Evolutionary conservation across 768 basidiomycete genomes (phyloP).

Genomic region (Tylopilus rubrobrunneus): DNA sequence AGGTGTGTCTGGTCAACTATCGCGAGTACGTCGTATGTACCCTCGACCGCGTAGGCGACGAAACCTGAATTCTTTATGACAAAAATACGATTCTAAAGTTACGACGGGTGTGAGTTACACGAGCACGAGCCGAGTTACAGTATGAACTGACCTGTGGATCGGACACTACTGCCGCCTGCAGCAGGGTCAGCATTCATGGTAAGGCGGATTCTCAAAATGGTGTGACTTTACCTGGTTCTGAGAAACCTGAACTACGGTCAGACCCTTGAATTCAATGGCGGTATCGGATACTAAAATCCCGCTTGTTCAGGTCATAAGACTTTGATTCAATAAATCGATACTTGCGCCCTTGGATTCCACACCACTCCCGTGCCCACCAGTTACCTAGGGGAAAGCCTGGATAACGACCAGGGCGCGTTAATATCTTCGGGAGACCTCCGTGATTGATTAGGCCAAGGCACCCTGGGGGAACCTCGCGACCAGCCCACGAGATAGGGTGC

Average conservation of each 20-base stretch:
- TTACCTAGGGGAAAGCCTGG: slow-evolving; percentile 72
- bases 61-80: slow-evolving; percentile 78
- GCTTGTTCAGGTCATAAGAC: not conserved
- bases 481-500: slow-evolving; percentile 65
- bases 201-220: not conserved
- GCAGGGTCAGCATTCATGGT: not conserved
- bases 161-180: slow-evolving; percentile 62
- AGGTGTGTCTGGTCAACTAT: slow-evolving; percentile 86
- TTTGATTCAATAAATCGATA: slow-evolving; percentile 5
- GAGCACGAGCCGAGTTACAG: not conserved
- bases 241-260: slow-evolving; percentile 83
- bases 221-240: slow-evolving; percentile 58
- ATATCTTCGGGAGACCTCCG: slow-evolving; percentile 75
- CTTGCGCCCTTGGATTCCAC: slow-evolving; percentile 65
- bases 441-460: slow-evolving; percentile 73
- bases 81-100: slow-evolving; percentile 61
- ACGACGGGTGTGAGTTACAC: not conserved
- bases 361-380: slow-evolving; percentile 81
- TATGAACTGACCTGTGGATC: slow-evolving; percentile 50
- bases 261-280: slow-evolving; percentile 73
- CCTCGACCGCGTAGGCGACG: slow-evolving; percentile 72
- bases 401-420: slow-evolving; percentile 74
- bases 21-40: slow-evolving; percentile 72
- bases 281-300: slow-evolving; percentile 65
- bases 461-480: slow-evolving; percentile 69